phyloP scores from a whole-genome alignment of 371 early-diverging fungal species.

The Lichtheimia corymbifera region DNA sequence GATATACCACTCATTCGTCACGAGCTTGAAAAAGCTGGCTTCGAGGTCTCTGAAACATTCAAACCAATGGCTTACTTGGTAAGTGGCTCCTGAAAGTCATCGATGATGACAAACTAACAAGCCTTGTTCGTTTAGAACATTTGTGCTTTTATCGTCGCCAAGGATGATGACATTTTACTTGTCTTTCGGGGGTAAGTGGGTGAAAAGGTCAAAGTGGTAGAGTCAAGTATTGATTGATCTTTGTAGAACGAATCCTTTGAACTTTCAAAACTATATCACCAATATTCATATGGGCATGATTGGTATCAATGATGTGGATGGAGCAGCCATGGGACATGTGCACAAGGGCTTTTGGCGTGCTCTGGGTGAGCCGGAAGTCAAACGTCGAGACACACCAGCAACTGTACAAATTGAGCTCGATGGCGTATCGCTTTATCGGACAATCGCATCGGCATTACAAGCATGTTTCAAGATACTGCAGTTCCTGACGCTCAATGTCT shows the following conservation, averaged over 20 bases:
- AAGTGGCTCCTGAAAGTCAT: not conserved
- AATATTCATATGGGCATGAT: slow-evolving; percentile 48
- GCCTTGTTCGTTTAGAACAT: slow-evolving; percentile 34
- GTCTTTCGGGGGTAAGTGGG: slow-evolving; percentile 48
- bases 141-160: slow-evolving; percentile 55
- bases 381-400: slow-evolving; percentile 3
- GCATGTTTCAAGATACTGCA: slow-evolving; percentile 27
- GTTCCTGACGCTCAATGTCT: slow-evolving; percentile 28
- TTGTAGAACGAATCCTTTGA: slow-evolving; percentile 52
- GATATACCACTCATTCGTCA: slow-evolving; percentile 55
- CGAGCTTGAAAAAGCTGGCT: slow-evolving; percentile 54
- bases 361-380: slow-evolving; percentile 37
- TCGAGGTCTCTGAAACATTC: slow-evolving; percentile 50
- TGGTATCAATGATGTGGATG: slow-evolving; percentile 20
- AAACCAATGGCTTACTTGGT: slow-evolving; percentile 58
- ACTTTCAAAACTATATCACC: slow-evolving; percentile 60
- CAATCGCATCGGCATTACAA: slow-evolving; percentile 29
- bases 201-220: not conserved
- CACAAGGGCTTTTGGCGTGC: slow-evolving; percentile 62
- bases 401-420: slow-evolving; percentile 31
- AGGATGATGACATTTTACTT: slow-evolving; percentile 51
- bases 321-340: slow-evolving; percentile 40
- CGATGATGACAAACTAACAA: not conserved
- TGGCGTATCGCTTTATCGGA: slow-evolving; percentile 29
- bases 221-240: not conserved